phyloP scores from a whole-genome alignment of 768 basidiomycete genomes.

The Russula dissimulans region DNA sequence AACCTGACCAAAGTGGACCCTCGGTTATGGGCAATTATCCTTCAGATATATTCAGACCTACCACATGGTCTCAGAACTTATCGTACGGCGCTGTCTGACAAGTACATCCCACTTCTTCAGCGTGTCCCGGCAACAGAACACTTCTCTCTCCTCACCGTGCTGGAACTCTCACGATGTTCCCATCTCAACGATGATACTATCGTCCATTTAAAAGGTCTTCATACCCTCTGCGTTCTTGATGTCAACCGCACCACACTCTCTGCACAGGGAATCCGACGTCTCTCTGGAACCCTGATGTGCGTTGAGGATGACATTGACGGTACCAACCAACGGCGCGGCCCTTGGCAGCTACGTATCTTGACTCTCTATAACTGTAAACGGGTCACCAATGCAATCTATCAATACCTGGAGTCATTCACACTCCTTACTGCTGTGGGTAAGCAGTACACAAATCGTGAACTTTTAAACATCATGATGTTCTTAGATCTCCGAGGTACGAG shows the following conservation, averaged over 20 bases:
- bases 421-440: slow-evolving; percentile 19
- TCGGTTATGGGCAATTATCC: slow-evolving; percentile 50
- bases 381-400: slow-evolving; percentile 12
- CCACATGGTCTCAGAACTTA: slow-evolving; percentile 36
- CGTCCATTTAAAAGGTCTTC: slow-evolving; percentile 39
- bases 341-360: slow-evolving; percentile 21
- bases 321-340: slow-evolving; percentile 18
- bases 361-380: slow-evolving; percentile 14
- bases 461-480: neutral
- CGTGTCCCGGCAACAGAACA: slow-evolving; percentile 40
- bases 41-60: slow-evolving; percentile 48
- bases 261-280: slow-evolving; percentile 40
- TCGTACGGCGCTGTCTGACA: slow-evolving; percentile 44
- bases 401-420: slow-evolving; percentile 9
- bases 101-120: slow-evolving; percentile 48
- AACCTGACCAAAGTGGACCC: slow-evolving; percentile 36
- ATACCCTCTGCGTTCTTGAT: slow-evolving; percentile 55
- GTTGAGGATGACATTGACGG: slow-evolving; percentile 25
- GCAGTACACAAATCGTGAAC: neutral
- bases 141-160: slow-evolving; percentile 57
- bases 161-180: slow-evolving; percentile 47
- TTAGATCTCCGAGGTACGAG: slow-evolving; percentile 20
- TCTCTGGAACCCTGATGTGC: slow-evolving; percentile 41
- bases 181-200: slow-evolving; percentile 54
- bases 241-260: slow-evolving; percentile 45